Base-by-base conservation (phyloP, 441 rosid genomes). In the Gossypium schwendimanii region DNA sequence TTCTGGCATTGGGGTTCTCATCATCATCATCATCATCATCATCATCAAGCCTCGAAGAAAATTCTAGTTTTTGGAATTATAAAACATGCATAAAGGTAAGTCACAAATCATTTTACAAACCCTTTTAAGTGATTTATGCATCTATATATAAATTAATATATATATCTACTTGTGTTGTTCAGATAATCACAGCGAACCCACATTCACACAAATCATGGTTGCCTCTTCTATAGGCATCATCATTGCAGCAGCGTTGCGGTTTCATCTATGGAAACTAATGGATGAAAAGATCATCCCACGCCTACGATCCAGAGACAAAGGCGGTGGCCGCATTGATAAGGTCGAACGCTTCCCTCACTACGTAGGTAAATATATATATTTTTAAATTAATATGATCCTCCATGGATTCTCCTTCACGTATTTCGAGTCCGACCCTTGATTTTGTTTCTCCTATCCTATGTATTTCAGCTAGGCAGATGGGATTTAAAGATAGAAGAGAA, bases 271-370 rank as follows among this genome's bases (percentile, higher is more conserved):
- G 67, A 83, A 79, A 78, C 81, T 74, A 49, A 87, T 83, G 76
- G 79, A 89, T 80, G 84, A 87, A 36, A 95, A 84, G 88, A 82
- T 84, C 82, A 81, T 88, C 57, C 98, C 97, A 1, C 89, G 87
- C 55, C 71, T 88, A 14, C 84, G 84, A 74, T 72, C 77, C 1
- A 74, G 86, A 1, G 81, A 82, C 24, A 80, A 82, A 1, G 89
- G 90, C 71, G 86, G 80, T 2, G 79, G 63, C 11, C 76, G 63
- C 24, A 41, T 24, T 61, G 87, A 85, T 69, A 92, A 91, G 89
- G 87, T 95, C 12, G 99, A 95, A 73, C 86, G 97, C 81, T 95
- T 95, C 86, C 81, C 98, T 41, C 97, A 93, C 77, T 95, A 95
- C 85, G 97, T 95, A 74, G 98, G 99, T 91, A 88, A 86, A 66